Evolutionary conservation across 306 rosid species (phyloP).

Genomic region (Betula pendula): DNA sequence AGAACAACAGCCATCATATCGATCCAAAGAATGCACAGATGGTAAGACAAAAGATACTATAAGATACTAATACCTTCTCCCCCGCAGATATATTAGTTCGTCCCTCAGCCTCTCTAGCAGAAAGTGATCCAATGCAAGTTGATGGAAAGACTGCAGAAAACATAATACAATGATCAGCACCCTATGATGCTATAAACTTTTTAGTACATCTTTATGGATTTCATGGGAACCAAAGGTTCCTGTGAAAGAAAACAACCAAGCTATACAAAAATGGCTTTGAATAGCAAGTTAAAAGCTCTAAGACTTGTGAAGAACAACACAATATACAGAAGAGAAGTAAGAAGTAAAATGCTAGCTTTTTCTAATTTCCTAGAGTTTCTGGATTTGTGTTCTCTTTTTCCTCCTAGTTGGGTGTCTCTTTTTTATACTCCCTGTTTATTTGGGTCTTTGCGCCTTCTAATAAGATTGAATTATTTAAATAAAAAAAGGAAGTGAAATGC

Average conservation of each 20-base stretch:
- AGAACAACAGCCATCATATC: constrained; percentile 19
- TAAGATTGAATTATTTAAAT: no score
- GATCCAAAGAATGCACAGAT: constrained; percentile 9
- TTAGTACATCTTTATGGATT: neutral
- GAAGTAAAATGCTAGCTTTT: no score
- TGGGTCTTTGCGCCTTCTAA: no score
- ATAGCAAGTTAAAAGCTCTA: neutral
- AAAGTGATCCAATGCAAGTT: constrained; percentile 85
- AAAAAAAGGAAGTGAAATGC: no score
- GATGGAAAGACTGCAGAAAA: constrained; percentile 86
- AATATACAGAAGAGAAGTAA: neutral
- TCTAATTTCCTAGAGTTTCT: no score
- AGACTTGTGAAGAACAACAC: neutral
- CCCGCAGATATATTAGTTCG: constrained; percentile 84
- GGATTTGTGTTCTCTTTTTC: no score
- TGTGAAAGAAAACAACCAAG: neutral
- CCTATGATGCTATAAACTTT: neutral
- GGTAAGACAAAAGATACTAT: constrained; percentile 11
- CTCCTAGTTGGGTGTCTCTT: no score
- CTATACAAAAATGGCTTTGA: neutral
- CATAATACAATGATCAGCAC: constrained; percentile 33
- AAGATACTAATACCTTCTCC: constrained; percentile 67
- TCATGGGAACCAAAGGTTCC: neutral
- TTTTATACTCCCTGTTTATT: no score
- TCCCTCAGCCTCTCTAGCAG: constrained; percentile 97